phyloP scores from a whole-genome alignment of 2,329 filamentous ascomycete genomes.

The Juglanconis sp. region DNA sequence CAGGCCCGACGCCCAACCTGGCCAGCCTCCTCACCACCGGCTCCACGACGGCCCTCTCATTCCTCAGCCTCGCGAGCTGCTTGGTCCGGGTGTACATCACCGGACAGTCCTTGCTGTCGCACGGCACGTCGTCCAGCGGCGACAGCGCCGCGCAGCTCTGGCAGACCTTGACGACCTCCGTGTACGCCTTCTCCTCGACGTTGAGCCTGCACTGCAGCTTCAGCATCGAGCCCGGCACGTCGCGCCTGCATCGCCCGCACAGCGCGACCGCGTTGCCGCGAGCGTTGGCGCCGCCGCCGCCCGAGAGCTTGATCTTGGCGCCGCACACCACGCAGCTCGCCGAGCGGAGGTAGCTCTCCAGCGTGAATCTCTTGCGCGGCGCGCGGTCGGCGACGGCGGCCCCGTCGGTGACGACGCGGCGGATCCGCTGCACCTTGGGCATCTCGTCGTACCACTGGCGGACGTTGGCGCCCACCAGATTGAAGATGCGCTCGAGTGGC shows the following conservation, averaged over 20 bases:
- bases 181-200: constrained; percentile 59
- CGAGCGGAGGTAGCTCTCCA: constrained; percentile 91
- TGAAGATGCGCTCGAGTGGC: constrained; percentile 93
- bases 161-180: constrained; percentile 69
- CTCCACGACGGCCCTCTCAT: constrained; percentile 36
- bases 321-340: constrained; percentile 77
- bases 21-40: constrained; percentile 33
- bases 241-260: constrained; percentile 54
- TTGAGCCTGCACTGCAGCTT: constrained; percentile 61
- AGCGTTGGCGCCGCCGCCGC: constrained; percentile 24
- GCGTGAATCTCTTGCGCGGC: constrained; percentile 58
- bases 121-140: constrained; percentile 73
- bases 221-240: constrained; percentile 59
- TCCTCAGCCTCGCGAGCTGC: constrained; percentile 48
- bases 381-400: constrained; percentile 23
- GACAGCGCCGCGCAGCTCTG: constrained; percentile 73
- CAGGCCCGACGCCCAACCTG: constrained; percentile 23
- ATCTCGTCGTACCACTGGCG: constrained; percentile 93
- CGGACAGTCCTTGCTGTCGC: constrained; percentile 88
- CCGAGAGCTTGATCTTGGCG: constrained; percentile 41
- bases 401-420: constrained; percentile 48
- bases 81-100: constrained; percentile 80
- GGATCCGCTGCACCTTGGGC: constrained; percentile 81
- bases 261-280: constrained; percentile 39
- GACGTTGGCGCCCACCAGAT: constrained; percentile 89